Evolutionary conservation across 805 yeast genomes (phyloP).

Genomic region (Spathaspora boniae): DNA sequence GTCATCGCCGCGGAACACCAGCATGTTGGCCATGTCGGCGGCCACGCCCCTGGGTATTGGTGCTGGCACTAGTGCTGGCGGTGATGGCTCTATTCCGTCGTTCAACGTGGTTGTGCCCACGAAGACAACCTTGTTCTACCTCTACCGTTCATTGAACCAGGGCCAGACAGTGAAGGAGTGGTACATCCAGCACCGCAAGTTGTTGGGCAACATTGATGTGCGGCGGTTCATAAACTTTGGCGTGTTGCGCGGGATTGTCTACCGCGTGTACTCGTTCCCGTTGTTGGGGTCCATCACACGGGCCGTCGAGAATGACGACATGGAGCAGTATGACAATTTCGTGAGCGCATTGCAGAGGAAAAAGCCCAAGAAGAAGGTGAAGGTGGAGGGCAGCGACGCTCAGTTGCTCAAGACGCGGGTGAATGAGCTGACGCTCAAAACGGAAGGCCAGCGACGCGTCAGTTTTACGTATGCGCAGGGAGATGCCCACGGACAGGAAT

Average conservation of each 20-base stretch:
- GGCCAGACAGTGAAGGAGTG: slow-evolving; percentile 78
- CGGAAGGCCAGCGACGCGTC: slow-evolving; percentile 25
- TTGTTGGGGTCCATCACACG: slow-evolving; percentile 42
- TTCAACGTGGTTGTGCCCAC: slow-evolving; percentile 50
- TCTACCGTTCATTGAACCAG: slow-evolving; percentile 75
- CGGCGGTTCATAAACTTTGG: slow-evolving; percentile 88
- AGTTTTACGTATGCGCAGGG: slow-evolving; percentile 26
- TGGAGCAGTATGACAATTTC: slow-evolving; percentile 7
- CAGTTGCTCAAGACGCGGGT: slow-evolving; percentile 17
- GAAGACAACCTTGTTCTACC: slow-evolving; percentile 61
- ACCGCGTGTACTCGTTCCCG: slow-evolving; percentile 78
- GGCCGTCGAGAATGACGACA: slow-evolving; percentile 28
- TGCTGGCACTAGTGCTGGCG: no score
- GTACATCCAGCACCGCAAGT: slow-evolving; percentile 64
- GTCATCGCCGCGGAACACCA: slow-evolving; percentile 8
- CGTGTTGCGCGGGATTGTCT: slow-evolving; percentile 72
- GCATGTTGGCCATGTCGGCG: slow-evolving; percentile 5
- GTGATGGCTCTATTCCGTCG: no score
- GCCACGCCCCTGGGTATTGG: slow-evolving; percentile 1
- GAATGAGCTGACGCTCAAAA: slow-evolving; percentile 19
- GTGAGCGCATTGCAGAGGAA: slow-evolving; percentile 3
- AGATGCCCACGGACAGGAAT: slow-evolving; percentile 5
- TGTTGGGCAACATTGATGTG: slow-evolving; percentile 67
- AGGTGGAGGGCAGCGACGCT: slow-evolving; percentile 7
- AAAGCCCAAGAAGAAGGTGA: slow-evolving; percentile 3